phyloP scores from a whole-genome alignment of 2,329 filamentous ascomycete genomes.

The Colletotrichum lindemuthianum region DNA sequence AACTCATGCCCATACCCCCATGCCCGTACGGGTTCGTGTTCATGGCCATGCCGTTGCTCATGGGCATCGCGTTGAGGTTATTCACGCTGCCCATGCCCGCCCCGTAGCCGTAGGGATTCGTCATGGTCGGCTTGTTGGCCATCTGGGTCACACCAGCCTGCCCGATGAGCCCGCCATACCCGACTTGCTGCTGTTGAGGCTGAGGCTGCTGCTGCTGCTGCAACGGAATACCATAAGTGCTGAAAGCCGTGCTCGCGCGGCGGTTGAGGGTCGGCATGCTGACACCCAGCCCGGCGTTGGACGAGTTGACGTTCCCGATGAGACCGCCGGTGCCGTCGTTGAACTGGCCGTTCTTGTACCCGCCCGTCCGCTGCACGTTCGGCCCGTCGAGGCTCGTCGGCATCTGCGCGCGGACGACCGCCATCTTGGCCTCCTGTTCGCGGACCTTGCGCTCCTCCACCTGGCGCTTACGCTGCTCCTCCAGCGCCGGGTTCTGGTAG shows the following conservation, averaged over 20 bases:
- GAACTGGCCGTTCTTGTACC: conserved; percentile 62
- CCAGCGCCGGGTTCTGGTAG: conserved; percentile 51
- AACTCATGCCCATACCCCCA: conserved; percentile 25
- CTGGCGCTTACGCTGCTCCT: conserved; percentile 51
- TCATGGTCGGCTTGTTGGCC: conserved; percentile 18
- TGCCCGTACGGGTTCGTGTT: conserved; percentile 38
- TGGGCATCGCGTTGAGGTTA: conserved; percentile 38
- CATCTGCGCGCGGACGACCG: conserved; percentile 60
- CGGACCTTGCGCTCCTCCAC: conserved; percentile 52
- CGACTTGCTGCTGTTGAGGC: conserved; percentile 9
- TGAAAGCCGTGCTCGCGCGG: conserved; percentile 43
- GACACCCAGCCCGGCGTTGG: conserved; percentile 41
- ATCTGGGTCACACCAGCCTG: conserved; percentile 25
- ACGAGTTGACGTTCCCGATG: conserved; percentile 37
- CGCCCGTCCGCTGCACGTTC: conserved; percentile 50
- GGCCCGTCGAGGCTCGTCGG: conserved; percentile 51
- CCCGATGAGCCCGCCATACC: conserved; percentile 37
- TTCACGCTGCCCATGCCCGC: conserved; percentile 36
- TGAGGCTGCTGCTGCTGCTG: conserved; percentile 18
- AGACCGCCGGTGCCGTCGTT: conserved; percentile 62
- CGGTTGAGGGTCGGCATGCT: conserved; percentile 37
- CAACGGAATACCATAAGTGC: conserved; percentile 42
- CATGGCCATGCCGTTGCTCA: conserved; percentile 41
- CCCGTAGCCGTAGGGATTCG: conserved; percentile 24
- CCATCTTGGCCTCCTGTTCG: conserved; percentile 60